Evolutionary conservation across 2,329 filamentous ascomycete genomes (phyloP), one percentile per base, ranked within the genome.

Genomic region (Pseudocercospora fijiensis): DNA sequence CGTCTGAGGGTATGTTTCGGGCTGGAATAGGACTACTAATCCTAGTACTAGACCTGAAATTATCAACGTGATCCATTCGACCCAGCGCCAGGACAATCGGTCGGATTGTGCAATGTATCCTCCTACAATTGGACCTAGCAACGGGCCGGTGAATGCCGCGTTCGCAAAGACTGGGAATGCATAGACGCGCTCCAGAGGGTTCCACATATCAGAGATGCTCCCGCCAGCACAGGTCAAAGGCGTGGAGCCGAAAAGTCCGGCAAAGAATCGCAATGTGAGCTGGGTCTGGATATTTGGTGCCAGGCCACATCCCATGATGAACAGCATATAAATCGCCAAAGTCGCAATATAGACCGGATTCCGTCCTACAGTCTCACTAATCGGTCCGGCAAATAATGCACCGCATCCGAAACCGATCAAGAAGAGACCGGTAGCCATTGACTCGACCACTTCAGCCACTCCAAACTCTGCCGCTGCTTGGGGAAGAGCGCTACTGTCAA

Each of bases 101-200:
- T 70, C 66, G 22, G 67, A 60, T 51, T 77, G 69, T 1, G 76
- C 78, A 47, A 83, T 79, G 66, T 77, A 83, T 1, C 79, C 77
- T 3, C 81, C 80, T 4, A 80, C 76, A 5, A 82, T 73, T 0
- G 81, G 81, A 26, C 78, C 80, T 2, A 78, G 72, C 37, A 76
- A 71, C 1, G 78, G 78, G 1, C 79, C 79, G 65, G 70, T 72
- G 57, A 77, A 76, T 4, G 79, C 78, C 0, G 78, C 77, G 69
- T 79, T 81, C 1, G 82, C 79, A 58, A 82, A 83, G 1, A 84
- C 69, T 0, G 82, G 83, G 62, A 85, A 84, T 9, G 78, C 78
- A 56, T 79, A 80, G 0, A 81, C 80, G 56, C 66, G 60, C 57
- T 68, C 66, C 1, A 68, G 58, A 0, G 66, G 64, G 33, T 52